Percentiles rank a stretch among this genome's conserved stretches.
Conservation (phyloP, 441 rosid genomes). For the Sinapis alba region DNA sequence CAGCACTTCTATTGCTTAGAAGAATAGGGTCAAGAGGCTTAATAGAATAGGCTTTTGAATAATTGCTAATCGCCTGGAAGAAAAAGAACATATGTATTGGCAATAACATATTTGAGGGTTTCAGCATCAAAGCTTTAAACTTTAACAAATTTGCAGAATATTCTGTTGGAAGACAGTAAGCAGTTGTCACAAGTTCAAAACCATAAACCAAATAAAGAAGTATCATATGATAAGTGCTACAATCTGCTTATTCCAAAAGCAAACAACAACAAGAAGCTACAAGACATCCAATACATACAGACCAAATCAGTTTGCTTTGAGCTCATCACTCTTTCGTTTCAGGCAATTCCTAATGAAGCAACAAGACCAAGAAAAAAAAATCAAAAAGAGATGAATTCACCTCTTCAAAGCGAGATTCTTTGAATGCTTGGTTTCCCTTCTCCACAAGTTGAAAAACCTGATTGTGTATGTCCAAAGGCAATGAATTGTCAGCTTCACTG, state of each 20-base stretch:
- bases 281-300: background rate
- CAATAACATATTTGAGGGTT: conserved; percentile 20
- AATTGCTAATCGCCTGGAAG: conserved; percentile 71
- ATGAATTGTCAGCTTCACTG: conserved; percentile 65
- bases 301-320: background rate
- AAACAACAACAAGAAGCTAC: background rate
- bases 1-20: conserved; percentile 81
- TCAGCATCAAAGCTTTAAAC: conserved; percentile 10
- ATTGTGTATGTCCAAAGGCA: conserved; percentile 62
- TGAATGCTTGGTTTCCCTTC: conserved; percentile 71
- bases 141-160: background rate
- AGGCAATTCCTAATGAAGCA: conserved; percentile 11
- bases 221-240: background rate
- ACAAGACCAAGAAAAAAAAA: conserved; percentile 48
- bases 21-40: conserved; percentile 80
- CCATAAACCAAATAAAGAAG: background rate
- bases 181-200: background rate
- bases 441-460: conserved; percentile 63
- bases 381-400: conserved; percentile 52
- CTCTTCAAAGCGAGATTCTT: conserved; percentile 69
- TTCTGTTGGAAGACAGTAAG: background rate
- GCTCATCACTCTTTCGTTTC: background rate
- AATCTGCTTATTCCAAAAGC: conserved; percentile 4
- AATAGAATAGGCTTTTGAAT: conserved; percentile 75
- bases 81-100: conserved; percentile 15